Percentiles rank a stretch among this genome's conserved stretches.
These are phyloP conservation scores for Schoenoplectus tabernaemontani DNA, from an alignment of 202 grass and related monocot species.

Conservation along the genomic window DNA sequence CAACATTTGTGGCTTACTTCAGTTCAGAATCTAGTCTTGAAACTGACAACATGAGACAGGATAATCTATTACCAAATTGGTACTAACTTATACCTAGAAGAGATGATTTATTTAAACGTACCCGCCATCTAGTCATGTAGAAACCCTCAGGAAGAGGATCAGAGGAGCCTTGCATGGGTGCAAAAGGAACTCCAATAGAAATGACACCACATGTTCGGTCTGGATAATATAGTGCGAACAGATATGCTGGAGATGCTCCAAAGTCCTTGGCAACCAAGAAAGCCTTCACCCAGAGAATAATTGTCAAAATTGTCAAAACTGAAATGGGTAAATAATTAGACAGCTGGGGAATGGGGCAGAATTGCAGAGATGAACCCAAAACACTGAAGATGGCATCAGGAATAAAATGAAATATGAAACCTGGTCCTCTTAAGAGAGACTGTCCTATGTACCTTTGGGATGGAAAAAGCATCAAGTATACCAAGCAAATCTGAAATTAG, in stretches of 20 bases:
- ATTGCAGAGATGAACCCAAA: not conserved
- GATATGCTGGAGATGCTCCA: conserved; percentile 32
- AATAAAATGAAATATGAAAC: not conserved
- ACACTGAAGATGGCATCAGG: not conserved
- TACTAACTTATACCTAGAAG: not conserved
- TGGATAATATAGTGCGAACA: conserved; percentile 37
- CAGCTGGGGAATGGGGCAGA: not conserved
- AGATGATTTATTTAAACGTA: conserved; percentile 1
- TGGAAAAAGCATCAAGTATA: conserved; percentile 38
- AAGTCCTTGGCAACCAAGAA: conserved; percentile 55
- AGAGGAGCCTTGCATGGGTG: not conserved
- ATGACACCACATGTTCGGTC: conserved; percentile 30
- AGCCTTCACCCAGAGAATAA: conserved; percentile 23
- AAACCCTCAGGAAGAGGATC: conserved; percentile 44
- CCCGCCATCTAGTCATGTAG: conserved; percentile 51
- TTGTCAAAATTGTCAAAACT: not conserved
- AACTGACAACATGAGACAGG: not conserved
- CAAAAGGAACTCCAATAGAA: conserved; percentile 37
- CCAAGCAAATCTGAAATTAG: conserved; percentile 36
- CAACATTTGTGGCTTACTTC: not conserved
- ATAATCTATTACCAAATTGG: not conserved
- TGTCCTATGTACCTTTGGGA: conserved; percentile 32
- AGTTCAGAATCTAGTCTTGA: not conserved
- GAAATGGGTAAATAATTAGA: not conserved
- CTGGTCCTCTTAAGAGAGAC: not conserved